A percentile compares a stretch with the other conserved stretches of the same genome.
phyloP scores from a whole-genome alignment of 2,329 filamentous ascomycete genomes.

The Cladosporium sp. region DNA sequence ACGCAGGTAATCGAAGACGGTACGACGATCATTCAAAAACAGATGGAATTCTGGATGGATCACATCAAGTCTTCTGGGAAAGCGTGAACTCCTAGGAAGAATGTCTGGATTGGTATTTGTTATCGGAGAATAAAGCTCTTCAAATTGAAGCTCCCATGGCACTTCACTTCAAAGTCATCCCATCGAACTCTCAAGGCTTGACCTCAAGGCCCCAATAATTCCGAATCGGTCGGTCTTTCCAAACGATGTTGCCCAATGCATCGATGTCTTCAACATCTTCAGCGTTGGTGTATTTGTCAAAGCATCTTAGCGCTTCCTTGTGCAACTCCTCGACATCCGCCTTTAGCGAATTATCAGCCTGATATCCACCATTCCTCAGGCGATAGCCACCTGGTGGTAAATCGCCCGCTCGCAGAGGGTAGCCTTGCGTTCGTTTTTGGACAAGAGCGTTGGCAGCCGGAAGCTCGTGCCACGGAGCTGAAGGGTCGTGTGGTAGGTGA shows the following conservation, averaged over 20 bases:
- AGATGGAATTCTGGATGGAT: conserved; percentile 53
- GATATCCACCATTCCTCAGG: conserved; percentile 19
- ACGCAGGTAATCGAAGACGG: conserved; percentile 51
- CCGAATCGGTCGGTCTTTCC: conserved; percentile 26
- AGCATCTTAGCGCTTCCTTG: conserved; percentile 20
- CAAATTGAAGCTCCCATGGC: too few relatives aligned
- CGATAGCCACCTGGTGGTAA: conserved; percentile 23
- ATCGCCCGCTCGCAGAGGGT: conserved; percentile 22
- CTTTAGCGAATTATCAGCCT: conserved; percentile 17
- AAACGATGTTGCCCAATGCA: conserved; percentile 27
- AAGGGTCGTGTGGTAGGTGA: conserved; percentile 21
- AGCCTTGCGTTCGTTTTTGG: conserved; percentile 21
- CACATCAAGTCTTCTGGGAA: conserved; percentile 37
- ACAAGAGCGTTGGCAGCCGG: conserved; percentile 28
- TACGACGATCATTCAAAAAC: conserved; percentile 49
- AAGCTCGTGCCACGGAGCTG: conserved; percentile 26
- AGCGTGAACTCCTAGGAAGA: conserved; percentile 13
- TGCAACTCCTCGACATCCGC: conserved; percentile 20
- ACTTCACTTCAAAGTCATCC: too few relatives aligned
- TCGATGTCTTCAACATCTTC: conserved; percentile 27
- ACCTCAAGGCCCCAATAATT: conserved; percentile 27
- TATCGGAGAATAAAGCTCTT: too few relatives aligned
- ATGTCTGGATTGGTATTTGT: neutral
- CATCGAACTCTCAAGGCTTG: neutral
- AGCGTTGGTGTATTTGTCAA: conserved; percentile 23